These are phyloP conservation scores for Suhomyces ambrosiae DNA, from an alignment of 1,139 yeast genomes.

Conservation along the genomic window DNA sequence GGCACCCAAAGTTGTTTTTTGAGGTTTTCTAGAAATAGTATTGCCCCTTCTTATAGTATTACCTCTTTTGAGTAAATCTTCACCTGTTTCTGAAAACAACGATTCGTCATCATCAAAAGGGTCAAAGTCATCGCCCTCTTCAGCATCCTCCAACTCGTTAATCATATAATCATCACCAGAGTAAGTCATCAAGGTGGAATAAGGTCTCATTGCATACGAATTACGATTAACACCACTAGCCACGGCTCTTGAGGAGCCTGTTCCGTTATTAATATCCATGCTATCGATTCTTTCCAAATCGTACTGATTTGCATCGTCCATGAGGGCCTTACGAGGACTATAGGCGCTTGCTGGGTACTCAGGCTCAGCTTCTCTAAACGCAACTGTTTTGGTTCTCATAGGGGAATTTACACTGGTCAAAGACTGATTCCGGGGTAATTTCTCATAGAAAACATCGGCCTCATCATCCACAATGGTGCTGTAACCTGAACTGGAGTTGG, in stretches of 20 bases:
- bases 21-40: slow-evolving; percentile 23
- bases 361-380: slow-evolving; percentile 39
- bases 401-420: slow-evolving; percentile 15
- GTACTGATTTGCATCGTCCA: slow-evolving; percentile 26
- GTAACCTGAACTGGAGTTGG: slow-evolving; percentile 20
- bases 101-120: slow-evolving; percentile 52
- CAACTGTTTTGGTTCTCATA: slow-evolving; percentile 31
- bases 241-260: slow-evolving; percentile 7
- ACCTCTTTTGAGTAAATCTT: slow-evolving; percentile 39
- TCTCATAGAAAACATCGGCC: slow-evolving; percentile 20
- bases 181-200: slow-evolving; percentile 28
- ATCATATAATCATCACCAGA: slow-evolving; percentile 46
- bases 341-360: slow-evolving; percentile 38
- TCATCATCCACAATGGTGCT: slow-evolving; percentile 29
- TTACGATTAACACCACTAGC: slow-evolving; percentile 6
- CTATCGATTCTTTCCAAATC: slow-evolving; percentile 26
- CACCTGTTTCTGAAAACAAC: slow-evolving; percentile 46
- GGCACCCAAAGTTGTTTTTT: slow-evolving; percentile 14
- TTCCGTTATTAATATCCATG: slow-evolving; percentile 14
- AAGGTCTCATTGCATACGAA: slow-evolving; percentile 23
- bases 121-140: slow-evolving; percentile 40
- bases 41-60: slow-evolving; percentile 31
- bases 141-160: slow-evolving; percentile 46
- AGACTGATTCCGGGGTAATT: slow-evolving; percentile 16
- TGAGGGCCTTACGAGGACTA: slow-evolving; percentile 28